A percentile compares a stretch with the other conserved stretches of the same genome.
phyloP scores from a whole-genome alignment of 2,329 filamentous ascomycete species.

The Fusarium robinianum region DNA sequence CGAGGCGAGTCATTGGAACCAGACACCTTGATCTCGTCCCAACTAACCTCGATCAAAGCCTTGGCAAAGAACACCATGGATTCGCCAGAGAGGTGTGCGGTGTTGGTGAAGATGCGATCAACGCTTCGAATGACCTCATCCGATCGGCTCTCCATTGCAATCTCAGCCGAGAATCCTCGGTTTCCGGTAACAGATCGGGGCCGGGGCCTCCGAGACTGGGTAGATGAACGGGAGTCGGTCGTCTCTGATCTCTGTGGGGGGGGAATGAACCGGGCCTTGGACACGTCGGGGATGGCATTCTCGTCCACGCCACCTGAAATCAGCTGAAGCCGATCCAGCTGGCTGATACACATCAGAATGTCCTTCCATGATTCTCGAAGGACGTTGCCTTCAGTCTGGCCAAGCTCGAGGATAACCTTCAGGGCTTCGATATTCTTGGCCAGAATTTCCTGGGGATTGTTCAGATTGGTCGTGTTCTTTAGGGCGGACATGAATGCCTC shows the following conservation, averaged over 20 bases:
- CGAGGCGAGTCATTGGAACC: constrained; percentile 93
- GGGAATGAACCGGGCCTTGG: constrained; percentile 74
- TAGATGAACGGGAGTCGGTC: constrained; percentile 66
- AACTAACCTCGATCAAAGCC: constrained; percentile 92
- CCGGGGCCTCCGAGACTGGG: constrained; percentile 60
- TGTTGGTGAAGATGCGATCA: constrained; percentile 96
- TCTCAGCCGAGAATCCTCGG: constrained; percentile 72
- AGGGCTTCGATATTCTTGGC: constrained; percentile 96
- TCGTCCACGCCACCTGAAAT: constrained; percentile 95
- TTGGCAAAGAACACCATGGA: constrained; percentile 95
- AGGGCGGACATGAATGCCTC: constrained; percentile 94
- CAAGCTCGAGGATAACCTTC: constrained; percentile 88
- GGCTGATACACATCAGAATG: constrained; percentile 91
- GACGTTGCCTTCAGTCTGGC: constrained; percentile 88
- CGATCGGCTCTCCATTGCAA: constrained; percentile 89
- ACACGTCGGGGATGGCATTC: constrained; percentile 87
- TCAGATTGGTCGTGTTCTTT: constrained; percentile 92
- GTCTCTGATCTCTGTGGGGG: constrained; percentile 59
- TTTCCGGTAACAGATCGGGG: constrained; percentile 62
- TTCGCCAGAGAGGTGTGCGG: constrained; percentile 87
- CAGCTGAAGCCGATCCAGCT: constrained; percentile 91
- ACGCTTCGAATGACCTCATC: constrained; percentile 92
- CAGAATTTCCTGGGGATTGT: constrained; percentile 93
- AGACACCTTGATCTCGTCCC: constrained; percentile 98
- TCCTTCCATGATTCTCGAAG: constrained; percentile 94